Evolutionary conservation across 495 filamentous ascomycete genomes (phyloP).

Genomic region (Apiosordaria backusii): DNA sequence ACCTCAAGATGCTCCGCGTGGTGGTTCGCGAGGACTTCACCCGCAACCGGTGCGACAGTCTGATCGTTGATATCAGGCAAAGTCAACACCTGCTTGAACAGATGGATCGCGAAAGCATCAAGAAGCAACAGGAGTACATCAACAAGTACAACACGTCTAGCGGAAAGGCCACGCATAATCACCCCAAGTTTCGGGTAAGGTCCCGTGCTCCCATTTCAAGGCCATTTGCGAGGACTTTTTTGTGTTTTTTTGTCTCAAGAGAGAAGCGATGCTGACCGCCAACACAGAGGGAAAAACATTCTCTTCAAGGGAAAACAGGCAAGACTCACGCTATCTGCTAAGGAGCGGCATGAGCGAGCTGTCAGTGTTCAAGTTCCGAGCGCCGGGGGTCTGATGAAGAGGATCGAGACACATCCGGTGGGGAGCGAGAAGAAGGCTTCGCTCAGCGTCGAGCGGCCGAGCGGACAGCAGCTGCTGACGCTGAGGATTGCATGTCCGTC

Average conservation of each 20-base stretch:
- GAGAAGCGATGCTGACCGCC: slow-evolving; percentile 20
- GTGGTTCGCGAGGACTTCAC: slow-evolving; percentile 89
- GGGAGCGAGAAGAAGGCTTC: slow-evolving; percentile 7
- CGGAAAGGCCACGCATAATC: slow-evolving; percentile 56
- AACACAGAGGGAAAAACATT: slow-evolving; percentile 67
- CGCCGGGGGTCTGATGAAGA: background rate
- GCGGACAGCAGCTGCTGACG: slow-evolving; percentile 11
- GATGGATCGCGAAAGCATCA: slow-evolving; percentile 68
- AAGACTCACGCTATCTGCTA: slow-evolving; percentile 87
- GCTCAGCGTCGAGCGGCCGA: slow-evolving; percentile 11
- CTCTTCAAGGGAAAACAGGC: slow-evolving; percentile 78
- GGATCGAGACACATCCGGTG: background rate
- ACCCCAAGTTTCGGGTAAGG: slow-evolving; percentile 57
- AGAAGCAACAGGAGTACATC: slow-evolving; percentile 63
- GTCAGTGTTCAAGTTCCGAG: slow-evolving; percentile 3
- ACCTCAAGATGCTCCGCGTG: slow-evolving; percentile 80
- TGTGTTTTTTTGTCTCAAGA: background rate
- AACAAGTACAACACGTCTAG: slow-evolving; percentile 52
- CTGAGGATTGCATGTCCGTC: slow-evolving; percentile 15
- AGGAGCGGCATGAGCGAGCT: slow-evolving; percentile 3
- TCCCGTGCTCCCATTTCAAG: slow-evolving; percentile 4
- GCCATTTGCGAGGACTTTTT: background rate
- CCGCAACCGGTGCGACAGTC: slow-evolving; percentile 65
- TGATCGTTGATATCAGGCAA: slow-evolving; percentile 70
- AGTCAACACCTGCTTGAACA: slow-evolving; percentile 62